Evolutionary conservation across 2,329 filamentous ascomycete genomes (phyloP).

Genomic region (Fusarium aywerte): DNA sequence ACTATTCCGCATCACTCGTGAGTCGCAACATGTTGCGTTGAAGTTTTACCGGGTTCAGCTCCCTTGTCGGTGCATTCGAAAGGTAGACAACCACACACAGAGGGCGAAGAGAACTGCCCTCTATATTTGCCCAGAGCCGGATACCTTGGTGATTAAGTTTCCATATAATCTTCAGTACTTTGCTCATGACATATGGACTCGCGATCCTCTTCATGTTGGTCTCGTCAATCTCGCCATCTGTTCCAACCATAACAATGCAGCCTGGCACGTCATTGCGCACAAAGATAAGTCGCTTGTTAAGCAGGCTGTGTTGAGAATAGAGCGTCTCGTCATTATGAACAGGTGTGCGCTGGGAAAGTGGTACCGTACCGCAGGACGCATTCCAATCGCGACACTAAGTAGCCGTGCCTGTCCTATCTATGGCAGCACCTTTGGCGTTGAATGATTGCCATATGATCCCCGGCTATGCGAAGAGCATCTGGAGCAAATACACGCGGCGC

Average conservation of each 20-base stretch:
- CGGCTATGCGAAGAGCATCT: not conserved
- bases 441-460: not conserved
- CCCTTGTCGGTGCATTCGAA: not conserved
- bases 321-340: not conserved
- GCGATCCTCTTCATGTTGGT: not conserved
- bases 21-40: not conserved
- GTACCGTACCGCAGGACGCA: accelerated
- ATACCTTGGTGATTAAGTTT: not conserved
- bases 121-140: slow-evolving; percentile 8
- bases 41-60: not conserved
- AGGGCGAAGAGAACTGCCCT: not conserved
- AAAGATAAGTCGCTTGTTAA: not conserved
- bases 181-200: not conserved
- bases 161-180: accelerated
- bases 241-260: too few relatives aligned
- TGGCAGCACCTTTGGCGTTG: accelerated
- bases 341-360: accelerated
- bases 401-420: not conserved
- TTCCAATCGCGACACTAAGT: too few relatives aligned
- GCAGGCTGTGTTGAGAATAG: not conserved
- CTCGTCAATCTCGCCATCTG: not conserved
- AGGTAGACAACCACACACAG: accelerated
- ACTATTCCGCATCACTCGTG: not conserved
- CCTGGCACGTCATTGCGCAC: too few relatives aligned
- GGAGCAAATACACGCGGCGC: accelerated